phyloP scores from a whole-genome alignment of 2,329 filamentous ascomycete genomes.

The Huntiella bhutanensis region DNA sequence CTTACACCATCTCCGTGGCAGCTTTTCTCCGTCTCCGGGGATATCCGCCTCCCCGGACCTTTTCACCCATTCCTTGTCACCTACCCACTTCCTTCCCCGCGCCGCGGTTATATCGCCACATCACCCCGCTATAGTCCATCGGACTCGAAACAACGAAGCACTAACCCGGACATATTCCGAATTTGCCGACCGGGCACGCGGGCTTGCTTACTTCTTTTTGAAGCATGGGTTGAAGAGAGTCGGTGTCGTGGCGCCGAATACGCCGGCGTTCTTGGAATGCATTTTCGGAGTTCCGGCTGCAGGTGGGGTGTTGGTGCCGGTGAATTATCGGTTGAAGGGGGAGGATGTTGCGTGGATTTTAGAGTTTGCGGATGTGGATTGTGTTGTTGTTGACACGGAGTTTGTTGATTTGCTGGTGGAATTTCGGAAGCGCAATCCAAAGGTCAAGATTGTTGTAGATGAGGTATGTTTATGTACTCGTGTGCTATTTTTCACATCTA shows the following conservation, averaged over 20 bases:
- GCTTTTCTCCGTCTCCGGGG: slow-evolving; percentile 11
- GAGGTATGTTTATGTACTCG: slow-evolving; percentile 19
- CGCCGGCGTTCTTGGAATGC: slow-evolving; percentile 78
- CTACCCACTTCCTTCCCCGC: slow-evolving; percentile 70
- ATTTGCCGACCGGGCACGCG: slow-evolving; percentile 68
- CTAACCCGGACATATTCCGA: slow-evolving; percentile 63
- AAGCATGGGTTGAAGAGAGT: slow-evolving; percentile 58
- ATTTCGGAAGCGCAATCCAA: slow-evolving; percentile 41
- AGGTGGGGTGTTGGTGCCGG: slow-evolving; percentile 55
- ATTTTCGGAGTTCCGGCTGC: slow-evolving; percentile 77
- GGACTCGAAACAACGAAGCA: slow-evolving; percentile 56
- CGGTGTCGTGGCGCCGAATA: slow-evolving; percentile 79
- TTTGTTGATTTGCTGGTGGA: slow-evolving; percentile 49
- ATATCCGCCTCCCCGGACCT: slow-evolving; percentile 15
- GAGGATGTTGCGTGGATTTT: slow-evolving; percentile 88
- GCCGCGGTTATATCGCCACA: slow-evolving; percentile 77
- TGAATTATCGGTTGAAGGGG: slow-evolving; percentile 47
- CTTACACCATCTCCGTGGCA: slow-evolving; percentile 27
- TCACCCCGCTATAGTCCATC: slow-evolving; percentile 67
- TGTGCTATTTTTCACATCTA: too few relatives aligned
- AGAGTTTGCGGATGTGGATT: slow-evolving; percentile 66
- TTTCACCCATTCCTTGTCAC: slow-evolving; percentile 46
- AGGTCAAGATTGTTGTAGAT: slow-evolving; percentile 59
- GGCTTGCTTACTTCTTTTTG: slow-evolving; percentile 70
- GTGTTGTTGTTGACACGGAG: slow-evolving; percentile 73